Conservation (phyloP, 176 grass and related monocot species). For the Oropetium thomaeum region DNA sequence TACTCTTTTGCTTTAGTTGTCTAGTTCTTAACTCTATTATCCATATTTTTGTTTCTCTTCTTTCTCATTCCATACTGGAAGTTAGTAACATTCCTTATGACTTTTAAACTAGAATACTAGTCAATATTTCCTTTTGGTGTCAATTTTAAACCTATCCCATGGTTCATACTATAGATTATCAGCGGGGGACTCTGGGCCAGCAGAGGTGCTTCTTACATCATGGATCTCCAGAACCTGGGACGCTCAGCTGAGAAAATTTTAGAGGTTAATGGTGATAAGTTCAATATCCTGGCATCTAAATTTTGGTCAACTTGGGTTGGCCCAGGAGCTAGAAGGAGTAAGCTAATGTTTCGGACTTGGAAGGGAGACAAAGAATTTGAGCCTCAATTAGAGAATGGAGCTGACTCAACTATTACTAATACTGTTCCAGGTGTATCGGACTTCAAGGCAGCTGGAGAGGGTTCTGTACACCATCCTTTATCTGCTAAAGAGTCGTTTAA, state of each 20-base stretch:
- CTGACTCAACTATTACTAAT: slow-evolving; percentile 44
- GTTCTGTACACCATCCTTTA: slow-evolving; percentile 52
- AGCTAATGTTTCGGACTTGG: slow-evolving; percentile 80
- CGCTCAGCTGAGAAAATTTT: slow-evolving; percentile 58
- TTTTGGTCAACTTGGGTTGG: slow-evolving; percentile 97
- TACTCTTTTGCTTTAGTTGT: background rate
- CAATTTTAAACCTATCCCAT: slow-evolving; percentile 11
- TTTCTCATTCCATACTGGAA: background rate
- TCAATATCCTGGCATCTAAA: slow-evolving; percentile 74
- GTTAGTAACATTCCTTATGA: background rate
- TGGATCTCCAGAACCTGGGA: slow-evolving; percentile 53
- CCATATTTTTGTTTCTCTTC: background rate
- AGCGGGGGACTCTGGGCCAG: slow-evolving; percentile 77
- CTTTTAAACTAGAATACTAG: background rate
- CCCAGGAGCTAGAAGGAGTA: slow-evolving; percentile 80
- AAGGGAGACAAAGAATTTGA: slow-evolving; percentile 83
- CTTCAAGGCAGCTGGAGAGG: slow-evolving; percentile 40
- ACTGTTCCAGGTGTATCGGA: slow-evolving; percentile 39
- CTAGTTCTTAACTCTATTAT: background rate
- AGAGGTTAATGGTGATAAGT: slow-evolving; percentile 72
- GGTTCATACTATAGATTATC: slow-evolving; percentile 58
- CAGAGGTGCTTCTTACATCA: slow-evolving; percentile 58
- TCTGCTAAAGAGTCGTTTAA: slow-evolving; percentile 62
- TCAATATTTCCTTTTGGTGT: slow-evolving; percentile 2
- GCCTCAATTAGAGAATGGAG: slow-evolving; percentile 50